Evolutionary conservation across 106 monocot genomes (phyloP), one percentile per base, ranked within the genome.

Genomic region (Dioscorea zingiberensis): DNA sequence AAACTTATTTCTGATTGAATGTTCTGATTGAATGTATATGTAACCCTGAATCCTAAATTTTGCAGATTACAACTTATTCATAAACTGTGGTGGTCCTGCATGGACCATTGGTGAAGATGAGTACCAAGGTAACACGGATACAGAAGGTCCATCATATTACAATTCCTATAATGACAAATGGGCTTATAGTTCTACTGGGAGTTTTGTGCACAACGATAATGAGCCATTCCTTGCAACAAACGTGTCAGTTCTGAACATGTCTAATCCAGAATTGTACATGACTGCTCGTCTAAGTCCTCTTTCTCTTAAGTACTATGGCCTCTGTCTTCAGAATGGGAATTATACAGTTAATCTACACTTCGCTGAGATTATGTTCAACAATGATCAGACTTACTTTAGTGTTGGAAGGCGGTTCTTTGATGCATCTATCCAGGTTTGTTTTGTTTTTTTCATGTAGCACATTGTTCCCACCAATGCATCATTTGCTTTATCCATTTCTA

Each of bases 291-390:
- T 78, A 19, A 67, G 44, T 70, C 79, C 86, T 26, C 26, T 64
- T 23, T 82, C 86, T 17, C 77, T 86, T 1, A 78, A 29, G 29
- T 86, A 86, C 67, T 82, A 79, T 65, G 86, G 86, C 13, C 73
- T 87, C 19, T 87, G 86, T 60, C 63, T 87, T 63, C 63, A 67
- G 19, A 62, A 62, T 17, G 86, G 86, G n/a, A 53, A 56, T 18
- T 87, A 87, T 58, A 79, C 59, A 13, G 78, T 82, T 22, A 58
- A 58, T 13, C 82, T 87, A 13, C 79, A 76, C 29, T 87, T 87
- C 68, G 78, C 86, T 18, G 86, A 86, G 69, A 82, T 76, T 54
- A 57, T 81, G 13, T 78, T 86, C 63, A 66, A 62, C 17, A 59
- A 73, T 63, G 79, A 70, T 26, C 21, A 70, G 23, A 76, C 82